These are phyloP conservation scores for Leptomonas pyrrhocoris DNA, from an alignment of 208 protist genomes.

Conservation along the genomic window DNA sequence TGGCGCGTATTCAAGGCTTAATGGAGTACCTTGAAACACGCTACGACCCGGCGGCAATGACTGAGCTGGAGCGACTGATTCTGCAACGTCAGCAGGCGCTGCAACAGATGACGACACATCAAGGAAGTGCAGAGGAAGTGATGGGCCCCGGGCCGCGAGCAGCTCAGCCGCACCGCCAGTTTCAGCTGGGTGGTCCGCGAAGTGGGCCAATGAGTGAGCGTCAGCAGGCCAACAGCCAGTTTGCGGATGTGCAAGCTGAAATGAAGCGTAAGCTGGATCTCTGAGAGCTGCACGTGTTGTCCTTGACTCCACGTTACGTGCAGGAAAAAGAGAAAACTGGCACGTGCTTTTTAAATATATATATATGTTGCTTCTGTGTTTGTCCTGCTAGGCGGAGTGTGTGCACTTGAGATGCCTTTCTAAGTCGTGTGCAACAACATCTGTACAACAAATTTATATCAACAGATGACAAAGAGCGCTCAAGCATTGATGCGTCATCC, in stretches of 20 bases:
- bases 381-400: too few species aligned
- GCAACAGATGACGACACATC: background rate
- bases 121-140: background rate
- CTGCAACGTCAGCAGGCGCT: slow-evolving; percentile 5
- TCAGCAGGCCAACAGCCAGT: slow-evolving; percentile 4
- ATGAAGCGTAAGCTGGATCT: slow-evolving; percentile 26
- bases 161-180: slow-evolving; percentile 7
- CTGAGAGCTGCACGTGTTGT: background rate
- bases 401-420: too few species aligned
- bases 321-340: too few species aligned
- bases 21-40: slow-evolving; percentile 15
- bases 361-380: too few species aligned
- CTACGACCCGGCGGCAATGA: slow-evolving; percentile 16
- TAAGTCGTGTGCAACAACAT: too few species aligned
- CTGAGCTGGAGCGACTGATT: slow-evolving; percentile 15
- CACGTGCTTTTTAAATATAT: too few species aligned
- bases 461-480: too few species aligned
- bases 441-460: too few species aligned
- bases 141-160: background rate
- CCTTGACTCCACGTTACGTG: background rate
- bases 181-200: slow-evolving; percentile 9
- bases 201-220: slow-evolving; percentile 3
- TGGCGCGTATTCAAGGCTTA: slow-evolving; percentile 10
- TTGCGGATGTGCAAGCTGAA: slow-evolving; percentile 30
- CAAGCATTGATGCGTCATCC: too few species aligned